Conservation (phyloP, 2,329 filamentous ascomycete species). For the Diaporthe citri region DNA sequence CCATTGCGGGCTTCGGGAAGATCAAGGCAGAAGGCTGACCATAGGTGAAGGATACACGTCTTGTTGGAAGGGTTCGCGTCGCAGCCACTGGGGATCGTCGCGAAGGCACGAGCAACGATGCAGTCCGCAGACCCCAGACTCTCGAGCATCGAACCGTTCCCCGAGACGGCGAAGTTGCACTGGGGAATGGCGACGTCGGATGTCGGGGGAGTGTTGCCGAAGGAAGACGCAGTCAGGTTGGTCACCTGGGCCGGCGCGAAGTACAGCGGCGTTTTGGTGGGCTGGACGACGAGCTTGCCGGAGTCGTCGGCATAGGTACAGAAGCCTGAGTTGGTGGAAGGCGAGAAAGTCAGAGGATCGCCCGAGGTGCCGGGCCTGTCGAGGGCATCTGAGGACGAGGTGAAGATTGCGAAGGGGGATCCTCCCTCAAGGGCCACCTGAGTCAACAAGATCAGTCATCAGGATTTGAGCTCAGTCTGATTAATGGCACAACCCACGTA, state of each 20-base stretch:
- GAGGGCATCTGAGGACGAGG: background rate
- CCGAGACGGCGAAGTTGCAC: background rate
- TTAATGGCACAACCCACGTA: background rate
- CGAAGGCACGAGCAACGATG: background rate
- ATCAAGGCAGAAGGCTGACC: background rate
- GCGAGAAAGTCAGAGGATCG: background rate
- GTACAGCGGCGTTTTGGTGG: background rate
- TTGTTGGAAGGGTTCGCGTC: background rate
- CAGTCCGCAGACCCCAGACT: background rate
- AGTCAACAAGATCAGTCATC: background rate
- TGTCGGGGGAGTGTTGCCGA: background rate
- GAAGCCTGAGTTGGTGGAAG: background rate
- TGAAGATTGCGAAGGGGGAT: background rate
- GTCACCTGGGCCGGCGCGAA: background rate
- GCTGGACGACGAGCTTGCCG: background rate
- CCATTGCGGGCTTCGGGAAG: background rate
- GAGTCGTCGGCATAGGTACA: conserved; percentile 6
- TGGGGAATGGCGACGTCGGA: background rate
- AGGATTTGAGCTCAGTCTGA: no score
- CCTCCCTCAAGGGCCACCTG: background rate
- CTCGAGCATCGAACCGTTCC: background rate
- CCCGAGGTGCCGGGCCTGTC: conserved; percentile 8
- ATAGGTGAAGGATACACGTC: background rate
- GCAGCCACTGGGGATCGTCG: background rate
- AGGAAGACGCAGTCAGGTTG: background rate